Conservation (phyloP, 208 protist species). For the Entamoeba histolytica region DNA sequence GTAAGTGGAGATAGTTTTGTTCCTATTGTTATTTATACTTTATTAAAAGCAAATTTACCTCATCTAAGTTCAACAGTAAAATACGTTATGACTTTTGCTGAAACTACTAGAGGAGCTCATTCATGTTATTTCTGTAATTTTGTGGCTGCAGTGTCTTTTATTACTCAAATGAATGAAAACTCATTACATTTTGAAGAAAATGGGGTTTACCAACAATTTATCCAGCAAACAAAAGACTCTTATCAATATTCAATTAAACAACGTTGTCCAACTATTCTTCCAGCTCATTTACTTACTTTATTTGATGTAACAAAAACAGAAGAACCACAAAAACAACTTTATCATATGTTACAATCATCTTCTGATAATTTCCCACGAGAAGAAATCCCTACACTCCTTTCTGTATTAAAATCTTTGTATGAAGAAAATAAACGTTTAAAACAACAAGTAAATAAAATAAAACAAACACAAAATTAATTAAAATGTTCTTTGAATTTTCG, state of each 20-base stretch:
- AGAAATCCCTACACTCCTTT: not conserved
- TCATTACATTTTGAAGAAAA: not conserved
- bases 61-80: not conserved
- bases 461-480: not conserved
- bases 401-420: not conserved
- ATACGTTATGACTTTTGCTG: not conserved
- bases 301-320: not conserved
- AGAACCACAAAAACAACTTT: not conserved
- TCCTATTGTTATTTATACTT: not conserved
- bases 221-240: not conserved
- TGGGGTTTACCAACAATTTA: not conserved
- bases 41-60: not conserved
- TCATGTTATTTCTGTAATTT: not conserved
- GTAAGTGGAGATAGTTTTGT: not conserved
- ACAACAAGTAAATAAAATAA: not conserved
- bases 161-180: not conserved
- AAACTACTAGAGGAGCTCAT: not conserved
- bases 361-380: not conserved
- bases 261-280: not conserved
- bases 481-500: too few relatives aligned
- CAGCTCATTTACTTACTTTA: not conserved
- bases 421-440: not conserved
- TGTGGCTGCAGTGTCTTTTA: not conserved
- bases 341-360: not conserved
- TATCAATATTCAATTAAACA: not conserved